Evolutionary conservation across 768 basidiomycete species (phyloP), one percentile per base, ranked within the genome.

Genomic region (Collybiopsis confluens): DNA sequence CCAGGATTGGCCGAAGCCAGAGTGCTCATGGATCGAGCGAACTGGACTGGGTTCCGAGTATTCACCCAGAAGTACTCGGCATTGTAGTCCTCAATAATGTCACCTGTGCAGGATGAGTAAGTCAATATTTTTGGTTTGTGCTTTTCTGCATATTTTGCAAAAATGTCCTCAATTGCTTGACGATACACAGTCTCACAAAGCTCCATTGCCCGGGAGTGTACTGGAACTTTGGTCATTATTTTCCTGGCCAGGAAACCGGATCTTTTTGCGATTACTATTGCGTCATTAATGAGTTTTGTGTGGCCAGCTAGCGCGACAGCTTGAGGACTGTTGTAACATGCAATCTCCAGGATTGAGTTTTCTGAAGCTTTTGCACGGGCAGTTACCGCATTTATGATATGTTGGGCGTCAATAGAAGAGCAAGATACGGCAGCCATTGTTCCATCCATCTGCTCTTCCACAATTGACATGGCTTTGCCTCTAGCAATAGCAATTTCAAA

Each of bases 351-450:
- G 20, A 63, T 47, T 5, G 24, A 27, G 4, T 8, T 55, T 61
- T 7, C 52, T 8, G 35, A 16, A 40, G 21, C 24, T 43, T 44
- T 47, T 40, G 21, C 23, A n/a, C n/a, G n/a, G 45, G 44, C 49
- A 36, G 21, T 18, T 27, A 60, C 40, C 18, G 44, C 30, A 6
- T 50, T 51, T 54, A 73, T 63, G 20, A 74, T 54, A 2, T 54
- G 55, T 36, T 57, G 51, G 7, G 70, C 70, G 0, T 65, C 61
- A 1, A 62, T 59, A 2, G 64, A 52, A 18, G 55, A 58, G 58
- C 77, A 77, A 0, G 64, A 59, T 2, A 78, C 37, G 1, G 75
- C 77, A 1, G 75, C 77, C 78, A 79, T 79, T 1, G 70, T 65
- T 0, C 71, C 74, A 6, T 66, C 67, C 16, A 56, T 44, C 1